Evolutionary conservation across 345 rosid genomes (phyloP), one percentile per base, ranked within the genome.

Genomic region (Cochlearia excelsa): DNA sequence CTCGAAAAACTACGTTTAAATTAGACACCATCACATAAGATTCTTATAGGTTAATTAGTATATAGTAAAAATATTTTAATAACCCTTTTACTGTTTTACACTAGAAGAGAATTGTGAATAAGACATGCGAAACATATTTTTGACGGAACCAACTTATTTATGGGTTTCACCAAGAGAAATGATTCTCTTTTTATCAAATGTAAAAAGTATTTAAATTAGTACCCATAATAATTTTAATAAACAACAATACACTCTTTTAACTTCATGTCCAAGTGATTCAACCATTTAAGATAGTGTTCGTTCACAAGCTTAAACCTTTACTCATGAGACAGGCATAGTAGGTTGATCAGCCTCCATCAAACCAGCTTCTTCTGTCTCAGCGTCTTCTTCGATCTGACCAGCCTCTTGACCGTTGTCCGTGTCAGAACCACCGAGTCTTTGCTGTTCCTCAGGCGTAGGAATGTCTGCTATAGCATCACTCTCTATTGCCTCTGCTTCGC

Each of bases 301-400:
- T 58, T 16, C 51, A 51, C 26, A 59, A 60, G 51, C 59, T 38
- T 23, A 51, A 51, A 44, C 34, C 34, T 30, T 16, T 53, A 11
- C 2, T 54, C 73, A 68, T 16, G 48, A 46, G 56, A 54, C 8
- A 37, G 30, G 37, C 62, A 54, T 31, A 4, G 55, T 44, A 61
- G 57, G 67, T 26, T 47, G 73, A 46, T 69, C 74, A 42, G 68
- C 29, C 3, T 71, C 75, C 61, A 59, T 64, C 61, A 64, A 45
- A 28, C 86, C 87, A 48, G 63, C 82, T 65, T 87, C 94, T 7
- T 93, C 97, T 1, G 94, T 75, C 77, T 89, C 97, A 7, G 84
- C 78, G 16, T 92, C 93, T 57, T 87, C 94, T 57, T 87, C 94
- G 37, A 79, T 50, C 50, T 82, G 95, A 8, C 93, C 95, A 0